Percentiles rank a stretch among this genome's conserved stretches.
These are phyloP conservation scores for Thuidium tamariscinum DNA, from an alignment of 225 moss, liverwort and hornwort genomes.

Conservation along the genomic window DNA sequence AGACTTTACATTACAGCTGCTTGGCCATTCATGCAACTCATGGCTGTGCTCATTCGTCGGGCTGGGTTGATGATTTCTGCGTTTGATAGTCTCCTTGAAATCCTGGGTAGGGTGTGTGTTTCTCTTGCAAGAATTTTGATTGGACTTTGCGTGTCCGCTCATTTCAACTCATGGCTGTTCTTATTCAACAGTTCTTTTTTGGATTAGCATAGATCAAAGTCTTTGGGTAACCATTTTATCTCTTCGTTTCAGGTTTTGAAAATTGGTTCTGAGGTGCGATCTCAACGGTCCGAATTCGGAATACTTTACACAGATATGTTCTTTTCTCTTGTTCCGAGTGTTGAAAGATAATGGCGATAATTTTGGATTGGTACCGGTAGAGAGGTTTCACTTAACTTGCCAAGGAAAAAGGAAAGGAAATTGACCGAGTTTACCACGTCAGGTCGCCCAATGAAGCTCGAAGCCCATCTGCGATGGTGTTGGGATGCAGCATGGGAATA, in stretches of 20 bases:
- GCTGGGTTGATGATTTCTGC: background rate
- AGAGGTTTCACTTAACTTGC: background rate
- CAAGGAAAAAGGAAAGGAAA: background rate
- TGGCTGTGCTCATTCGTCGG: background rate
- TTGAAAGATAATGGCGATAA: background rate
- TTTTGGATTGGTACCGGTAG: background rate
- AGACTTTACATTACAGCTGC: too few relatives aligned
- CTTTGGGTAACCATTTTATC: background rate
- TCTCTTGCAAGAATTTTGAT: background rate
- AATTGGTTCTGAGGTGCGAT: background rate
- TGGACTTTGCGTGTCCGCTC: background rate
- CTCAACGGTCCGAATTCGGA: background rate
- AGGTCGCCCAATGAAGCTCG: slow-evolving; percentile 59
- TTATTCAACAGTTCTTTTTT: background rate
- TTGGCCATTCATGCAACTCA: background rate
- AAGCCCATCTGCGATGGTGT: slow-evolving; percentile 72
- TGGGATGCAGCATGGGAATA: slow-evolving; percentile 37
- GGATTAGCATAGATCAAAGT: background rate
- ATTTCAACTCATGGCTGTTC: background rate
- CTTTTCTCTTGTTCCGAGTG: background rate
- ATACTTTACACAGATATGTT: too few relatives aligned
- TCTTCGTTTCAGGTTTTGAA: background rate
- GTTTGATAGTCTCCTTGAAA: background rate
- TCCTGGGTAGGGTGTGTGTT: background rate
- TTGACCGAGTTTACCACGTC: slow-evolving; percentile 27